Percentiles rank a stretch among this genome's conserved stretches.
Conservation (phyloP, 2,329 filamentous ascomycete species). For the Fusarium chaquense region DNA sequence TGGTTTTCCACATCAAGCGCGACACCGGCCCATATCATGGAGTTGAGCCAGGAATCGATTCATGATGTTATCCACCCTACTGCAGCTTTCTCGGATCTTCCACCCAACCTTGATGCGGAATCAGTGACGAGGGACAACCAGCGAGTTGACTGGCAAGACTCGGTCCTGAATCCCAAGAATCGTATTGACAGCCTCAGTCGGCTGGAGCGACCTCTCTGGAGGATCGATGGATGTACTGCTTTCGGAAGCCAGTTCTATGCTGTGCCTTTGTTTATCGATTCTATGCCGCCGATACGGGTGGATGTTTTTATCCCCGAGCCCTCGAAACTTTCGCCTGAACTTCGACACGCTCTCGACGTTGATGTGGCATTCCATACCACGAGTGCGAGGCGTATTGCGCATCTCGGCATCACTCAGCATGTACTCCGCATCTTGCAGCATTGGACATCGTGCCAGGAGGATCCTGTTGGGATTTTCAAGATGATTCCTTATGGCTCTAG, state of each 20-base stretch:
- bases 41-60: conserved; percentile 64
- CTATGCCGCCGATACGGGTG: conserved; percentile 64
- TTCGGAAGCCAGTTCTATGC: conserved; percentile 70
- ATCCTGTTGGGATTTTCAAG: conserved; percentile 55
- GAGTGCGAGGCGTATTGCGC: conserved; percentile 60
- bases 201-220: conserved; percentile 62
- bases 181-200: conserved; percentile 67
- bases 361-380: conserved; percentile 68
- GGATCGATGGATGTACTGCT: conserved; percentile 69
- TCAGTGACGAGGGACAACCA: conserved; percentile 8
- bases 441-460: conserved; percentile 58
- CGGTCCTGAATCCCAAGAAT: conserved; percentile 70
- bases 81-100: conserved; percentile 59
- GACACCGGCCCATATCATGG: conserved; percentile 56
- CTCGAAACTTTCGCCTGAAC: conserved; percentile 53
- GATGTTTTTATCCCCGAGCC: conserved; percentile 69
- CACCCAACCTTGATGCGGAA: conserved; percentile 4
- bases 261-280: conserved; percentile 63
- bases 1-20: conserved; percentile 15
- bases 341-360: conserved; percentile 62
- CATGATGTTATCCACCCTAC: conserved; percentile 70
- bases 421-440: conserved; percentile 66
- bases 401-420: conserved; percentile 65
- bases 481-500: conserved; percentile 68
- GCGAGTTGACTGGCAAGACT: conserved; percentile 58